Evolutionary conservation across 139 green algal species (phyloP).

Genomic region (Chlorella sp.): DNA sequence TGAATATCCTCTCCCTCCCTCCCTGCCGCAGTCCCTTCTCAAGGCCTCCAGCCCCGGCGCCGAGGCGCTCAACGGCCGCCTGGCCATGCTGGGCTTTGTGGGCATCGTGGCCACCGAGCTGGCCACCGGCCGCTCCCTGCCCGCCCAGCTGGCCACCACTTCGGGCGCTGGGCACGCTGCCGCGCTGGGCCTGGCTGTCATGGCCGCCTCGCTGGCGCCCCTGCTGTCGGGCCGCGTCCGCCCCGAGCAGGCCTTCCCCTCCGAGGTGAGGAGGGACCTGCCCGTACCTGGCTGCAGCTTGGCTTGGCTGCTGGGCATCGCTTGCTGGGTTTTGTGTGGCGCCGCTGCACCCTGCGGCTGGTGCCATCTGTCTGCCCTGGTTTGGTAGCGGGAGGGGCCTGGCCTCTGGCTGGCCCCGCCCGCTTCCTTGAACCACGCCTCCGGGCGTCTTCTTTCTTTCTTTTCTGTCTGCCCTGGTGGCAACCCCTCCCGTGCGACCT

Average conservation of each 20-base stretch:
- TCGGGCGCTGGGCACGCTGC: conserved; percentile 3
- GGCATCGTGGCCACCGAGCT: conserved; percentile 42
- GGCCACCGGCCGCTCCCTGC: conserved; percentile 4
- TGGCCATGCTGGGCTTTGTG: conserved; percentile 77
- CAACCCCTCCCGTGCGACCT: too few relatives aligned
- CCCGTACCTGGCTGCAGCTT: too few relatives aligned
- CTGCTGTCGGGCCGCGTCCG: conserved; percentile 20
- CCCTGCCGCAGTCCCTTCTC: conserved; percentile 1
- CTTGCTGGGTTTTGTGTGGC: too few relatives aligned
- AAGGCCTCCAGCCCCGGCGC: conserved; percentile 20
- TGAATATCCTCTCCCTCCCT: neutral
- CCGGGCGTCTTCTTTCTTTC: too few relatives aligned
- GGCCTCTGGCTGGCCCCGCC: too few relatives aligned
- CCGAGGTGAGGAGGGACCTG: neutral
- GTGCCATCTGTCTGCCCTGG: too few relatives aligned
- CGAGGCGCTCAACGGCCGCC: conserved; percentile 92
- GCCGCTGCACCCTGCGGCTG: too few relatives aligned
- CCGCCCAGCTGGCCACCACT: conserved; percentile 2
- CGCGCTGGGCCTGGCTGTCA: neutral
- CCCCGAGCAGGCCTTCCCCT: conserved; percentile 19
- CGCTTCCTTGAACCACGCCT: too few relatives aligned
- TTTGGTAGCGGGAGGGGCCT: too few relatives aligned
- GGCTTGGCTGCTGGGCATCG: too few relatives aligned
- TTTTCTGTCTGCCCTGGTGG: too few relatives aligned
- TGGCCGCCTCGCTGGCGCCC: conserved; percentile 32